phyloP scores from a whole-genome alignment of 495 filamentous ascomycete genomes.

The Pyrenopolyporus hunteri region DNA sequence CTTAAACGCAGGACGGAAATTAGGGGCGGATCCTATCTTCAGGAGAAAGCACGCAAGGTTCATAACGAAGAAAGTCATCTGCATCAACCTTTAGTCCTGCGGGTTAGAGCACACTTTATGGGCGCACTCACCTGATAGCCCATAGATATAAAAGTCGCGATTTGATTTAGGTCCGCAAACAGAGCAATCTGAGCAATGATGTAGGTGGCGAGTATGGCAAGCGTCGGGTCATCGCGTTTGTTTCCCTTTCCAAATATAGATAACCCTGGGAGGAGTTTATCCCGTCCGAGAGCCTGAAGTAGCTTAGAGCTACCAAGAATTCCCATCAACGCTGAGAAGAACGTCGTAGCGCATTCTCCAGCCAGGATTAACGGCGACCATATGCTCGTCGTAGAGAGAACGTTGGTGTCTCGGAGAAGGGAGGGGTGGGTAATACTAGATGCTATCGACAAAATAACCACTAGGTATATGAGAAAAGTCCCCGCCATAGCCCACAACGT shows the following conservation, averaged over 20 bases:
- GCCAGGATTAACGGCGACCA: slow-evolving; percentile 75
- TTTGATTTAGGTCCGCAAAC: slow-evolving; percentile 84
- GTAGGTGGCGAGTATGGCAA: slow-evolving; percentile 79
- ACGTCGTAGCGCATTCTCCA: slow-evolving; percentile 80
- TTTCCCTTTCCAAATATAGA: slow-evolving; percentile 78
- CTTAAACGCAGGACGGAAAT: slow-evolving; percentile 86
- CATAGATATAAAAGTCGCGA: slow-evolving; percentile 88
- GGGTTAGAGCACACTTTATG: not conserved
- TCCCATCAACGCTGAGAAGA: slow-evolving; percentile 88
- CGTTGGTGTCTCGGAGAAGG: slow-evolving; percentile 75
- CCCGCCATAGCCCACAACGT: slow-evolving; percentile 77
- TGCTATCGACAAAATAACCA: slow-evolving; percentile 82
- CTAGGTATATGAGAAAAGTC: slow-evolving; percentile 76
- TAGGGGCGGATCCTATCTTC: slow-evolving; percentile 91
- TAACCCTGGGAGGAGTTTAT: slow-evolving; percentile 78
- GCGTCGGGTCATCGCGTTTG: slow-evolving; percentile 74
- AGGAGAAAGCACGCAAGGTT: slow-evolving; percentile 87
- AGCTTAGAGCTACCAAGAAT: slow-evolving; percentile 88
- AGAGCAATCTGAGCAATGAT: slow-evolving; percentile 79
- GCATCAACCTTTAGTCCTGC: slow-evolving; percentile 2
- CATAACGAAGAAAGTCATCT: slow-evolving; percentile 76
- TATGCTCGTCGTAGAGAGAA: slow-evolving; percentile 78
- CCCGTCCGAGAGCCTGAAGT: slow-evolving; percentile 81
- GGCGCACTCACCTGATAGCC: slow-evolving; percentile 74
- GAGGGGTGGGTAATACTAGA: slow-evolving; percentile 76